phyloP scores from a whole-genome alignment of 805 yeast genomes.

The Nadsonia fulvescens region DNA sequence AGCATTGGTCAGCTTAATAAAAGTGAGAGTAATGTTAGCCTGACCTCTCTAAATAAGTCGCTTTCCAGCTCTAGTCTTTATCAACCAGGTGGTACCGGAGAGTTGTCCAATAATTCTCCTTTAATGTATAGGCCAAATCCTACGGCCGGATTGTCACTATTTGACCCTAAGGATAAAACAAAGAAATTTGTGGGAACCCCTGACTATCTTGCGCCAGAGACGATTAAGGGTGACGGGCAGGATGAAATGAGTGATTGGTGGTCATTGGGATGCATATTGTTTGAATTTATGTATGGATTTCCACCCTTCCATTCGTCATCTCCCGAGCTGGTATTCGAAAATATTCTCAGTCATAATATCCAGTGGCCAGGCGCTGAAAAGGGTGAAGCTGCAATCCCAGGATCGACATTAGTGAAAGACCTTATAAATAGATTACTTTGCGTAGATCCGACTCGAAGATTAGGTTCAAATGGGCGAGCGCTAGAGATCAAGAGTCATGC shows the following conservation, averaged over 20 bases:
- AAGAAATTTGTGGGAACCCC: constrained; percentile 89
- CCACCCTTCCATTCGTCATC: constrained; percentile 85
- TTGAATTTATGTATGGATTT: constrained; percentile 80
- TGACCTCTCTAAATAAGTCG: too few relatives aligned
- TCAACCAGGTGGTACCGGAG: constrained; percentile 27
- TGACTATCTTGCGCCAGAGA: constrained; percentile 93
- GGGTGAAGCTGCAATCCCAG: constrained; percentile 22
- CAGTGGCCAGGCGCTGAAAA: constrained; percentile 64
- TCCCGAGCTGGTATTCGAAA: constrained; percentile 67
- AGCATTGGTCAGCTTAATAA: too few relatives aligned
- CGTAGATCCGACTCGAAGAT: constrained; percentile 44
- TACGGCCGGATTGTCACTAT: constrained; percentile 26
- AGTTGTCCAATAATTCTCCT: background rate
- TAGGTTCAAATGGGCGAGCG: constrained; percentile 62
- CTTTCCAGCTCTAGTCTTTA: constrained; percentile 10
- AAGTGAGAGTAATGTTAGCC: too few relatives aligned
- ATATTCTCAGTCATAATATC: constrained; percentile 53
- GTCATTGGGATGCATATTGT: constrained; percentile 91
- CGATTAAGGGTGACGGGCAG: constrained; percentile 70
- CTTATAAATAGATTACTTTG: constrained; percentile 45
- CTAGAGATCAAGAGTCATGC: constrained; percentile 65
- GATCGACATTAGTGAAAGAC: constrained; percentile 60
- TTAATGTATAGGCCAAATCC: background rate
- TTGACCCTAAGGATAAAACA: constrained; percentile 47
- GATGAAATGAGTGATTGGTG: constrained; percentile 93